phyloP scores from a whole-genome alignment of 805 yeast species.

The Lachancea sp. region DNA sequence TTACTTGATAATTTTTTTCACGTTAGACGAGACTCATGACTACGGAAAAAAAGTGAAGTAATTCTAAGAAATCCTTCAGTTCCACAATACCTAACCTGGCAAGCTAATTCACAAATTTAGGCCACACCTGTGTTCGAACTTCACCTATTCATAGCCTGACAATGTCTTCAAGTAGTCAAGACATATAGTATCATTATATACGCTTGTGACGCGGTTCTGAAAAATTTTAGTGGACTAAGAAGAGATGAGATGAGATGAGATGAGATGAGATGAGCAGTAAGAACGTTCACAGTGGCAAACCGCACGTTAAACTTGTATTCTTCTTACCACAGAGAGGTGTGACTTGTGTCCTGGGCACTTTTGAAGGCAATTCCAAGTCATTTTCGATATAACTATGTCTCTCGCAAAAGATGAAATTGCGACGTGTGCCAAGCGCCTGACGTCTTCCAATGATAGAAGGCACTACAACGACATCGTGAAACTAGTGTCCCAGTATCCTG shows the following conservation, averaged over 20 bases:
- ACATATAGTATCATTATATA: not conserved
- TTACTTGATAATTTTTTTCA: no score
- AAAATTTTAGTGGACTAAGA: not conserved
- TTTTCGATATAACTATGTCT: not conserved
- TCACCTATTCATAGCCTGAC: no score
- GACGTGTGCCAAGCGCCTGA: constrained; percentile 22
- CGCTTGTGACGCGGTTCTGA: not conserved
- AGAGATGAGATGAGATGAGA: constrained; percentile 9
- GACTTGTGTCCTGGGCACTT: not conserved
- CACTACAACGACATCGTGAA: constrained; percentile 30
- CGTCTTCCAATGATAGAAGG: constrained; percentile 24
- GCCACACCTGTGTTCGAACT: no score
- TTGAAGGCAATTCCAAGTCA: no score
- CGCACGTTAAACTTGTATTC: not conserved
- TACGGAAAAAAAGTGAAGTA: no score
- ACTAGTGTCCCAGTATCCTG: constrained; percentile 20
- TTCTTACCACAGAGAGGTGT: not conserved
- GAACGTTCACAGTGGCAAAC: not conserved
- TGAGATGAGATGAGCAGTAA: constrained; percentile 13
- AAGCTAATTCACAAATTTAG: no score
- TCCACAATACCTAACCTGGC: no score
- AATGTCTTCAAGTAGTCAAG: no score
- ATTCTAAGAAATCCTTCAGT: no score
- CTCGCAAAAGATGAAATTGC: constrained; percentile 24
- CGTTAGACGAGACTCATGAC: no score